These are phyloP conservation scores for Fusarium sp. DNA, from an alignment of 2,329 filamentous ascomycete species.

Conservation along the genomic window DNA sequence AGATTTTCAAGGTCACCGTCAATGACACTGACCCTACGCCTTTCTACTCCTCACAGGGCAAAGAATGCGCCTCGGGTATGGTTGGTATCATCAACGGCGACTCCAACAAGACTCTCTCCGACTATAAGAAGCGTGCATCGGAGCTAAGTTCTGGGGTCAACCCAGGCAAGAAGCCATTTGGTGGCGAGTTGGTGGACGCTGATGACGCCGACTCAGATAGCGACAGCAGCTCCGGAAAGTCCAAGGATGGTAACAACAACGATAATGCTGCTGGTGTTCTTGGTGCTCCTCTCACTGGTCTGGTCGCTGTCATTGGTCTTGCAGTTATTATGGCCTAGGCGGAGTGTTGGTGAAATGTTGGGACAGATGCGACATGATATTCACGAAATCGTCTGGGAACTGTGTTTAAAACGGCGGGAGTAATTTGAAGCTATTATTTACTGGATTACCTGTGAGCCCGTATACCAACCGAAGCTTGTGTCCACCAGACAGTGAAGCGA, in stretches of 20 bases:
- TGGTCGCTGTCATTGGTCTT: constrained; percentile 28
- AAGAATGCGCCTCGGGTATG: constrained; percentile 50
- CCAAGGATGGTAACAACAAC: constrained; percentile 11
- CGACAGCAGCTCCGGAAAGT: constrained; percentile 9
- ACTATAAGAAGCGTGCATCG: constrained; percentile 45
- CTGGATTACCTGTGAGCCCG: neutral
- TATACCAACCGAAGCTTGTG: constrained; percentile 3
- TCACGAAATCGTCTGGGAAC: constrained; percentile 8
- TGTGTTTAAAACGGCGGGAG: neutral
- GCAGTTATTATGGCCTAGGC: constrained; percentile 31
- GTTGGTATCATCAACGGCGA: constrained; percentile 51
- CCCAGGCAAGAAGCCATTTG: constrained; percentile 39
- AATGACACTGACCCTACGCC: constrained; percentile 45
- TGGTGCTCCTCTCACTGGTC: constrained; percentile 23
- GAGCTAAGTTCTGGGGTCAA: constrained; percentile 39
- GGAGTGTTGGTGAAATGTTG: neutral
- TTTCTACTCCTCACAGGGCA: constrained; percentile 52
- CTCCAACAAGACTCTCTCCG: constrained; percentile 41
- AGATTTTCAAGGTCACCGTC: constrained; percentile 48
- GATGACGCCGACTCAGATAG: constrained; percentile 21
- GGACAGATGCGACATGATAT: constrained; percentile 25
- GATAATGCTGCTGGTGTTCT: constrained; percentile 27
- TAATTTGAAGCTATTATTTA: constrained; percentile 2
- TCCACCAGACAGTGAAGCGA: neutral
- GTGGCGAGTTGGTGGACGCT: constrained; percentile 43